Percentiles rank a stretch among this genome's conserved stretches.
phyloP scores from a whole-genome alignment of 805 yeast genomes.

The Saturnispora sanitii region DNA sequence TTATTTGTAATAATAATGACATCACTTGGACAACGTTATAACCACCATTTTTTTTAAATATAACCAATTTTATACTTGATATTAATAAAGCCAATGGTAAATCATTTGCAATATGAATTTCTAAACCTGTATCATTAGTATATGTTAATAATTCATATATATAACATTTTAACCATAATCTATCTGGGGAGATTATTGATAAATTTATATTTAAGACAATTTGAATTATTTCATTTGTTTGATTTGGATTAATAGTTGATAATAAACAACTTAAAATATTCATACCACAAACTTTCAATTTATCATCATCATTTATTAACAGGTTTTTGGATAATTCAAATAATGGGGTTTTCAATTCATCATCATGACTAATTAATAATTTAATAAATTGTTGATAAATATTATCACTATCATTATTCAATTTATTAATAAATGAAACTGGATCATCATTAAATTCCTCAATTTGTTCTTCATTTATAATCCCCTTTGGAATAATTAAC shows the following conservation, averaged over 20 bases:
- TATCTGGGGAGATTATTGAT: background rate
- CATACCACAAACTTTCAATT: slow-evolving; percentile 7
- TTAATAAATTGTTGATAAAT: slow-evolving; percentile 9
- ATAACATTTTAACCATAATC: slow-evolving; percentile 12
- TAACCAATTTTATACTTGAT: slow-evolving; percentile 9
- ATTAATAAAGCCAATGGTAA: slow-evolving; percentile 33
- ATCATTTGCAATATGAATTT: slow-evolving; percentile 1
- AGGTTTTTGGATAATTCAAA: slow-evolving; percentile 6
- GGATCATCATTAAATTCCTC: slow-evolving; percentile 82
- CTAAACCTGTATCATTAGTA: slow-evolving; percentile 3
- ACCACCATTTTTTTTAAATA: slow-evolving; percentile 1
- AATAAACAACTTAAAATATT: slow-evolving; percentile 7
- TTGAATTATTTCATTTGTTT: background rate
- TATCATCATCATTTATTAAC: slow-evolving; percentile 1
- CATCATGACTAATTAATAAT: slow-evolving; percentile 5
- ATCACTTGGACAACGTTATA: slow-evolving; percentile 34
- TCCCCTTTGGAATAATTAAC: slow-evolving; percentile 65
- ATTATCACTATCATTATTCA: slow-evolving; percentile 6
- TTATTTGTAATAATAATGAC: slow-evolving; percentile 61
- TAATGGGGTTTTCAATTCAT: slow-evolving; percentile 7
- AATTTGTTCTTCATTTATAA: slow-evolving; percentile 57
- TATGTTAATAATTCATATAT: slow-evolving; percentile 11
- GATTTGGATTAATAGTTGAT: background rate
- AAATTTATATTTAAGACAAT: slow-evolving; percentile 1
- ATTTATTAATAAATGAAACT: slow-evolving; percentile 71